Evolutionary conservation across 805 yeast species (phyloP).

Genomic region (Cyberlindnera xishuangbannaensis): DNA sequence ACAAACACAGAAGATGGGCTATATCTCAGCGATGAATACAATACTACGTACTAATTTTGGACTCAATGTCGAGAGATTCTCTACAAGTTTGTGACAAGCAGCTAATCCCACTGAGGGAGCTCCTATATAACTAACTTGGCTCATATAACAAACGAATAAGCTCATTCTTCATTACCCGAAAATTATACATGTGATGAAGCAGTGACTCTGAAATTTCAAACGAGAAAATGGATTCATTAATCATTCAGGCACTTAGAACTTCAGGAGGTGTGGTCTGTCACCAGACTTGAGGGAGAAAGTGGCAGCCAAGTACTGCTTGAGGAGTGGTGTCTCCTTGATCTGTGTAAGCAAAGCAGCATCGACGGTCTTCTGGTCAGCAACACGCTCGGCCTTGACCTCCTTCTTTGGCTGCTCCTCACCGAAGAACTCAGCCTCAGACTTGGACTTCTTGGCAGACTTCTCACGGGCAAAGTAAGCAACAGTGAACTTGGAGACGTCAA

Average conservation of each 20-base stretch:
- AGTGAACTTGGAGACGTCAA: constrained; percentile 86
- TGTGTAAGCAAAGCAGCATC: constrained; percentile 89
- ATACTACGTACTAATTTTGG: no score
- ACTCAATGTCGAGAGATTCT: no score
- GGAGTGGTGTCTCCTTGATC: constrained; percentile 95
- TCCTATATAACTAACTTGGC: no score
- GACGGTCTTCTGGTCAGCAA: constrained; percentile 93
- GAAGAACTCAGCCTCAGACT: constrained; percentile 91
- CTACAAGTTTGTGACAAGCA: no score
- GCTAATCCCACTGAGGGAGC: no score
- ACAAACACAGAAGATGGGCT: no score
- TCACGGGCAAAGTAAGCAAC: constrained; percentile 96
- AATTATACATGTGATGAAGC: no score
- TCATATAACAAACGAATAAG: no score
- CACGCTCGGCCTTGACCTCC: constrained; percentile 89
- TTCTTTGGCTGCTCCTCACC: constrained; percentile 68
- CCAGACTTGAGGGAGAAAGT: constrained; percentile 96
- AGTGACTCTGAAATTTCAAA: no score
- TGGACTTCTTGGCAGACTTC: constrained; percentile 73
- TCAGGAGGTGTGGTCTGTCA: constrained; percentile 97
- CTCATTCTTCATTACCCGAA: constrained; percentile 1
- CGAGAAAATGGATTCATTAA: background rate
- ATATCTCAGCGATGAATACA: no score
- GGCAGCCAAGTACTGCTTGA: constrained; percentile 93
- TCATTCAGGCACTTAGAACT: constrained; percentile 56